Evolutionary conservation across 1,139 yeast genomes (phyloP), one percentile per base, ranked within the genome.

Genomic region (Yamadazyma dendronema): DNA sequence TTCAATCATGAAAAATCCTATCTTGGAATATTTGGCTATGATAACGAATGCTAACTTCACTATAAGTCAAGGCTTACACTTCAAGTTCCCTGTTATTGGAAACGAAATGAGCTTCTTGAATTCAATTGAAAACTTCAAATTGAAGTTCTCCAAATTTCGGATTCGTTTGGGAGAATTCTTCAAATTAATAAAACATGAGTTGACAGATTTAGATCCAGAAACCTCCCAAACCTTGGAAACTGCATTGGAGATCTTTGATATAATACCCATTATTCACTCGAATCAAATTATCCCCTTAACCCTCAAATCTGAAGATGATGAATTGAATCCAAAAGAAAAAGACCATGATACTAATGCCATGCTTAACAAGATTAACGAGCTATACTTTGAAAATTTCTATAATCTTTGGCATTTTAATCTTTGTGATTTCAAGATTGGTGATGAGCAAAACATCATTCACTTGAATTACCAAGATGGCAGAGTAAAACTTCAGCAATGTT

Each of bases 351-450:
- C 46, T 11, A 62, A 59, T 40, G 52, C 50, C 31, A 48, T 61
- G 8, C 47, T 65, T 27, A 60, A 63, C 37, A 52, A 57, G 38
- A 57, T 73, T 36, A 78, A 79, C 51, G 86, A 80, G 47, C 62
- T 74, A 36, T 76, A 80, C 49, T 76, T 77, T 51, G 66, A 77
- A 13, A 80, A 87, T 2, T 83, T 80, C 56, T 81, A 81, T 49
- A 81, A 82, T 52, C 69, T 81, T 44, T 84, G 94, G 94, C 88
- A 84, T 55, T 82, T 81, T 53, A 84, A 84, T 51, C 60, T 84
- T 35, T 79, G 89, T 51, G 92, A 84, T 53, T 58, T 57, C 36
- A 38, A 51, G 17, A 48, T 54, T 12, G 42, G 41, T 12, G 37
- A 39, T 10, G 53, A 51, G n/a, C 50, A 49, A 30, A 65, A 65